Evolutionary conservation across 108 stramenopile genomes (phyloP).

Genomic region (Cylindrotheca closterium): DNA sequence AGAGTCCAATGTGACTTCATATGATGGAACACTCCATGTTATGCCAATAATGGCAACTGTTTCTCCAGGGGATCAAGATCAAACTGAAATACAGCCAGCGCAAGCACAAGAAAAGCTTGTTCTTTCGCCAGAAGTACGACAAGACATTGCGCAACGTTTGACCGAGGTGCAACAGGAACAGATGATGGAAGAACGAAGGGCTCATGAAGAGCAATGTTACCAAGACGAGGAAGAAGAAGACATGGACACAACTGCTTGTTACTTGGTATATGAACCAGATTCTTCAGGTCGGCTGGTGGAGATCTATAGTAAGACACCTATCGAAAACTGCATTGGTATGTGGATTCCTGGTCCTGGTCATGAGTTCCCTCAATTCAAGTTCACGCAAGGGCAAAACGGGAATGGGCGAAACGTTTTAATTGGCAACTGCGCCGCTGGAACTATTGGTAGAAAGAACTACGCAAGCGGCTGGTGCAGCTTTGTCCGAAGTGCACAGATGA

Average conservation of each 20-base stretch:
- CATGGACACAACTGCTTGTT: constrained; percentile 11
- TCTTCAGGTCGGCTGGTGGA: constrained; percentile 9
- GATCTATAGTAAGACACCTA: constrained; percentile 13
- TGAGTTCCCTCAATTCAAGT: constrained; percentile 20
- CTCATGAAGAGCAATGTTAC: too few relatives aligned
- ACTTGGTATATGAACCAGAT: constrained; percentile 22
- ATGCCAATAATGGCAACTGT: too few relatives aligned
- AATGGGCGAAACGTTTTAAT: constrained; percentile 21
- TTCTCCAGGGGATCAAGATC: too few relatives aligned
- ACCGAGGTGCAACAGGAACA: too few relatives aligned
- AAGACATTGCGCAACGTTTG: too few relatives aligned
- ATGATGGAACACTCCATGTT: too few relatives aligned
- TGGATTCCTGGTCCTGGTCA: constrained; percentile 13
- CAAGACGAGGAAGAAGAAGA: constrained; percentile 1
- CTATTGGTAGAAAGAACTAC: constrained; percentile 29
- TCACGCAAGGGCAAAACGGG: constrained; percentile 5
- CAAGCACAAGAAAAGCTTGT: too few relatives aligned
- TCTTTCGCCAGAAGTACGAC: too few relatives aligned
- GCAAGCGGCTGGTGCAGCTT: constrained; percentile 34
- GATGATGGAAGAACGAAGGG: too few relatives aligned
- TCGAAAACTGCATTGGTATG: constrained; percentile 17
- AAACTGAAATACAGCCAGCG: too few relatives aligned
- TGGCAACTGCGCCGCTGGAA: constrained; percentile 24
- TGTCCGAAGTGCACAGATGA: constrained; percentile 14
- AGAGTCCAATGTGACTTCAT: too few relatives aligned